Conservation (phyloP, 108 stramenopile species). For the Nitzschia inconspicua region DNA sequence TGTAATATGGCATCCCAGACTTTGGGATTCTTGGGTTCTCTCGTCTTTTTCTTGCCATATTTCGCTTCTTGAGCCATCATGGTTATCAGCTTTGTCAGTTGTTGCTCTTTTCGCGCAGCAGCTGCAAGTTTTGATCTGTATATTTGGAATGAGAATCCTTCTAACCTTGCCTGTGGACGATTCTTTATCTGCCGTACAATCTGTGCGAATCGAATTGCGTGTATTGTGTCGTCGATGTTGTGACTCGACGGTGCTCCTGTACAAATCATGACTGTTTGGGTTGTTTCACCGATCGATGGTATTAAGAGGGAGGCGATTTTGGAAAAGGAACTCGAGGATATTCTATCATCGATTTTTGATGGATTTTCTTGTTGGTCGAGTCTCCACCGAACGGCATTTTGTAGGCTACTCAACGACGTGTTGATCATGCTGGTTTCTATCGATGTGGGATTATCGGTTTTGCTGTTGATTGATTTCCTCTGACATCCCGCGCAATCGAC, state of each 20-base stretch:
- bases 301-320: constrained; percentile 79
- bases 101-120: constrained; percentile 51
- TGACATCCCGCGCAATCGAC: constrained; percentile 89
- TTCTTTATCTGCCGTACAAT: constrained; percentile 54
- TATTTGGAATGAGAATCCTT: constrained; percentile 22
- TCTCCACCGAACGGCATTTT: constrained; percentile 67
- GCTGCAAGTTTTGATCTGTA: constrained; percentile 54
- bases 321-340: constrained; percentile 28
- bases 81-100: constrained; percentile 53
- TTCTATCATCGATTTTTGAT: neutral
- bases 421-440: constrained; percentile 81
- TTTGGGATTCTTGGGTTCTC: constrained; percentile 10
- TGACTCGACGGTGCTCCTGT: constrained; percentile 80
- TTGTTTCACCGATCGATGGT: constrained; percentile 89
- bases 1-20: constrained; percentile 11
- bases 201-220: constrained; percentile 79
- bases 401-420: constrained; percentile 67
- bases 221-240: constrained; percentile 79
- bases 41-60: constrained; percentile 39
- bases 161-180: constrained; percentile 18
- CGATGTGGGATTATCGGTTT: constrained; percentile 39
- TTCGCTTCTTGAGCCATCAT: constrained; percentile 64
- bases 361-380: constrained; percentile 42
- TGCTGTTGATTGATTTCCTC: constrained; percentile 25
- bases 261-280: constrained; percentile 71